Percentiles rank a stretch among this genome's conserved stretches.
Evolutionary conservation across 441 rosid genomes (phyloP).

Genomic region (Omphalea diandra): DNA sequence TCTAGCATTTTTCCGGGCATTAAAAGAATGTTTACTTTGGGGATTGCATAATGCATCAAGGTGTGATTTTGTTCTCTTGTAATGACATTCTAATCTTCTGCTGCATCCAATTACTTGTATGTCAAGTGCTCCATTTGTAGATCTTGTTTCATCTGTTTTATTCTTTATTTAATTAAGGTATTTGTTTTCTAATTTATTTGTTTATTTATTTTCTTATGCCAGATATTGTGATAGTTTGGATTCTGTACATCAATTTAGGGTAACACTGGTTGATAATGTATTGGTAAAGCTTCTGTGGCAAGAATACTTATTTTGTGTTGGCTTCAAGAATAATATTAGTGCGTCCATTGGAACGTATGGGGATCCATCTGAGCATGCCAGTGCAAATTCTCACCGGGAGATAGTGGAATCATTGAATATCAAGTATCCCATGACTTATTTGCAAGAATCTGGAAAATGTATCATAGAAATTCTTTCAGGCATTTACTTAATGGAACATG

Average conservation of each 20-base stretch:
- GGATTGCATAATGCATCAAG: constrained; percentile 72
- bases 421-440: constrained; percentile 41
- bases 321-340: constrained; percentile 33
- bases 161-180: constrained; percentile 6
- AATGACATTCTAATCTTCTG: constrained; percentile 14
- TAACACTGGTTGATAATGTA: constrained; percentile 54
- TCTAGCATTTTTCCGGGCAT: constrained; percentile 59
- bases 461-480: constrained; percentile 77
- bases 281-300: constrained; percentile 81
- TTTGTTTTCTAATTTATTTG: constrained; percentile 21
- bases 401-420: constrained; percentile 33
- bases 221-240: constrained; percentile 58
- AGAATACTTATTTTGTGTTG: constrained; percentile 44
- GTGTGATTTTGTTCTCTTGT: constrained; percentile 35
- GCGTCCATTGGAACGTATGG: constrained; percentile 29
- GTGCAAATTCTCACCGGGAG: constrained; percentile 35
- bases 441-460: constrained; percentile 79
- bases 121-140: background rate
- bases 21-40: constrained; percentile 86
- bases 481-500: constrained; percentile 43
- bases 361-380: constrained; percentile 30
- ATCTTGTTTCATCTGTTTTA: background rate
- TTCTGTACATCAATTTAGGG: constrained; percentile 49
- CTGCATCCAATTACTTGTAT: constrained; percentile 13
- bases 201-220: constrained; percentile 24